Conservation (phyloP, 441 rosid genomes). For the Euphorbia celastroides region DNA sequence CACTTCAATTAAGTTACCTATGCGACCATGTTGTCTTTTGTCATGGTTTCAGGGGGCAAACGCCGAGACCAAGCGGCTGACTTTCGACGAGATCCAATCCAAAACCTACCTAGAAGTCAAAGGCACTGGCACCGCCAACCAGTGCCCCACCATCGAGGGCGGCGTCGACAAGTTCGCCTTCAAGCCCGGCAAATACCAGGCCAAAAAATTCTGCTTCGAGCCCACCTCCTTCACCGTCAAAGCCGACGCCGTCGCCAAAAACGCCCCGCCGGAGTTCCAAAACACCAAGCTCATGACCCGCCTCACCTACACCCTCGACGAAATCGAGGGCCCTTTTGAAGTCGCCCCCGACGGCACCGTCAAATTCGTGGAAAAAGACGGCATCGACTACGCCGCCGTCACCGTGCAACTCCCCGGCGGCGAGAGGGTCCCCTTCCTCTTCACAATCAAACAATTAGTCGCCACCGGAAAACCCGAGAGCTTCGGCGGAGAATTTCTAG, state of each 20-base stretch:
- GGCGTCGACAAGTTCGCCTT: slow-evolving; percentile 57
- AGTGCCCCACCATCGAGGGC: slow-evolving; percentile 74
- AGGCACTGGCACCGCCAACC: slow-evolving; percentile 87
- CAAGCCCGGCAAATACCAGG: slow-evolving; percentile 75
- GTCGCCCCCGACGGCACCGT: slow-evolving; percentile 53
- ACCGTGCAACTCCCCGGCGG: slow-evolving; percentile 88
- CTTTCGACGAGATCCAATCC: slow-evolving; percentile 78
- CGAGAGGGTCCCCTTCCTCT: slow-evolving; percentile 82
- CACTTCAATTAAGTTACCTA: too few relatives aligned
- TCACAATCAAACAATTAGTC: slow-evolving; percentile 70
- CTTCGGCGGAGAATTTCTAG: slow-evolving; percentile 64
- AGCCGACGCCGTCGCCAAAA: slow-evolving; percentile 63
- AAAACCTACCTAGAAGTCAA: slow-evolving; percentile 84
- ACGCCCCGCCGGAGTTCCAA: slow-evolving; percentile 69
- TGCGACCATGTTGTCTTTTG: too few relatives aligned
- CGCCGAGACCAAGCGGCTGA: slow-evolving; percentile 85
- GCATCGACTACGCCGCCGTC: slow-evolving; percentile 85
- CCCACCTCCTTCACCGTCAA: slow-evolving; percentile 91
- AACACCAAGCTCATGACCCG: slow-evolving; percentile 90
- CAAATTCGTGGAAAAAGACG: slow-evolving; percentile 74
- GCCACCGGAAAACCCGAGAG: slow-evolving; percentile 79
- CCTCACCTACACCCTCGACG: slow-evolving; percentile 86
- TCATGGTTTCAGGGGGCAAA: slow-evolving; percentile 47
- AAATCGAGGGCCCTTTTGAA: slow-evolving; percentile 87
- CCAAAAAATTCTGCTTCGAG: slow-evolving; percentile 70